Evolutionary conservation across 768 basidiomycete genomes (phyloP).

Genomic region (Rhizopogon sp.): DNA sequence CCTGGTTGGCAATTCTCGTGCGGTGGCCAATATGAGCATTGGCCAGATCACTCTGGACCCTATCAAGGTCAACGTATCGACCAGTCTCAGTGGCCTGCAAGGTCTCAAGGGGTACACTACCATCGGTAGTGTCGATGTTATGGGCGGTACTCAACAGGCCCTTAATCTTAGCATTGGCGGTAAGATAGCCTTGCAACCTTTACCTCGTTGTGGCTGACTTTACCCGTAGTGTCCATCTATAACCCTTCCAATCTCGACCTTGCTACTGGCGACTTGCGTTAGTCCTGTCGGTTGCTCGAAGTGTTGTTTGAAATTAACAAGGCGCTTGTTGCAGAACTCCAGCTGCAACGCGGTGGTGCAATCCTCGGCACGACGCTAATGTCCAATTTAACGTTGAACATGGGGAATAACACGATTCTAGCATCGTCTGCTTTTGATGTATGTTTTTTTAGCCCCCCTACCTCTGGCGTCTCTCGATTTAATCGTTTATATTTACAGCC

Average conservation of each 20-base stretch:
- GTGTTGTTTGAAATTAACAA: not conserved
- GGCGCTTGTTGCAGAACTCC: slow-evolving; percentile 37
- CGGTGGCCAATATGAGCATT: slow-evolving; percentile 56
- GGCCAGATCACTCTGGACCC: slow-evolving; percentile 66
- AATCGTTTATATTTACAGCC: slow-evolving; percentile 32
- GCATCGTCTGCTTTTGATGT: slow-evolving; percentile 51
- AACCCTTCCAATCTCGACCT: slow-evolving; percentile 70
- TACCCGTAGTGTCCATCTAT: slow-evolving; percentile 44
- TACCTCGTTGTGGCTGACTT: not conserved
- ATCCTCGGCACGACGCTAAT: slow-evolving; percentile 57
- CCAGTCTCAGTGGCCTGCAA: slow-evolving; percentile 52
- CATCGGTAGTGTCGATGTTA: slow-evolving; percentile 59
- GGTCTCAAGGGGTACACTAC: slow-evolving; percentile 53
- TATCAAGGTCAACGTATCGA: slow-evolving; percentile 68
- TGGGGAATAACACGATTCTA: slow-evolving; percentile 54
- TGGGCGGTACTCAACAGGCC: slow-evolving; percentile 55
- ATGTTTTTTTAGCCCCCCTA: not conserved
- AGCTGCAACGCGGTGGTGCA: slow-evolving; percentile 46
- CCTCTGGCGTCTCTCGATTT: not conserved
- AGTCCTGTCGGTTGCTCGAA: slow-evolving; percentile 16
- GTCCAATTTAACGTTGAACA: slow-evolving; percentile 51
- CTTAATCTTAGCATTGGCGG: slow-evolving; percentile 58
- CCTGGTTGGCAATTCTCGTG: slow-evolving; percentile 54
- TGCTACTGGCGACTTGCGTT: slow-evolving; percentile 57
- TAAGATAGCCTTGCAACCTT: slow-evolving; percentile 15